A percentile compares a stretch with the other conserved stretches of the same genome.
These are phyloP conservation scores for Populus trichocarpa DNA, from an alignment of 441 rosid genomes.

Conservation along the genomic window DNA sequence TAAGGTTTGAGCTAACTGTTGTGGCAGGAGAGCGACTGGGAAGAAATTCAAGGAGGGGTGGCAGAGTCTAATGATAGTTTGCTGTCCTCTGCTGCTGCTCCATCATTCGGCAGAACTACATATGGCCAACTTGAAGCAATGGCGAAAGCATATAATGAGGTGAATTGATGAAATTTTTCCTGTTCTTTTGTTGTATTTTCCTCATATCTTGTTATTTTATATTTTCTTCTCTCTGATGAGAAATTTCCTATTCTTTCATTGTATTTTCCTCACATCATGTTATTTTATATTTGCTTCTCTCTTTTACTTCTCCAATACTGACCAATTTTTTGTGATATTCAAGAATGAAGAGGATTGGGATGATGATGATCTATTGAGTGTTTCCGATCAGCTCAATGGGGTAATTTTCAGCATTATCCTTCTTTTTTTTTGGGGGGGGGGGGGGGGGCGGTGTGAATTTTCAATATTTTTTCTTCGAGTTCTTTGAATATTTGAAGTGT, in stretches of 20 bases:
- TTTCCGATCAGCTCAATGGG: slow-evolving; percentile 75
- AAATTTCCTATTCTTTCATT: too few relatives aligned
- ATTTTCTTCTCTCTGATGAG: too few relatives aligned
- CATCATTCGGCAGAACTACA: slow-evolving; percentile 54
- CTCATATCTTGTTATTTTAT: background rate
- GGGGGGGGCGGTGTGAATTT: background rate
- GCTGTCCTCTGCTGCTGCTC: slow-evolving; percentile 42
- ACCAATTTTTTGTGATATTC: slow-evolving; percentile 17
- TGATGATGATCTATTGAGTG: slow-evolving; percentile 47
- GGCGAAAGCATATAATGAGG: slow-evolving; percentile 71
- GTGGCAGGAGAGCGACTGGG: slow-evolving; percentile 81
- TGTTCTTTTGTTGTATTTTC: background rate
- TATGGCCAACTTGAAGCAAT: slow-evolving; percentile 82
- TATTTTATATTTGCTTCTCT: background rate
- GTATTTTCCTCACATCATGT: too few relatives aligned
- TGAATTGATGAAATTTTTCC: slow-evolving; percentile 12
- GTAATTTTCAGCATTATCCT: slow-evolving; percentile 24
- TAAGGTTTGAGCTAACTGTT: slow-evolving; percentile 10
- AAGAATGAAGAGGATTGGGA: slow-evolving; percentile 68
- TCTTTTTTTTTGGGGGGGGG: too few relatives aligned
- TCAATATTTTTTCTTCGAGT: background rate
- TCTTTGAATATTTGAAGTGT: background rate
- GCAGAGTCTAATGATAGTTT: slow-evolving; percentile 37
- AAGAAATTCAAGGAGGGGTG: slow-evolving; percentile 62
- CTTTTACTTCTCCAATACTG: slow-evolving; percentile 1